A percentile compares a stretch with the other conserved stretches of the same genome.
Conservation (phyloP, 331 rosid species). For the Arachis monticola region DNA sequence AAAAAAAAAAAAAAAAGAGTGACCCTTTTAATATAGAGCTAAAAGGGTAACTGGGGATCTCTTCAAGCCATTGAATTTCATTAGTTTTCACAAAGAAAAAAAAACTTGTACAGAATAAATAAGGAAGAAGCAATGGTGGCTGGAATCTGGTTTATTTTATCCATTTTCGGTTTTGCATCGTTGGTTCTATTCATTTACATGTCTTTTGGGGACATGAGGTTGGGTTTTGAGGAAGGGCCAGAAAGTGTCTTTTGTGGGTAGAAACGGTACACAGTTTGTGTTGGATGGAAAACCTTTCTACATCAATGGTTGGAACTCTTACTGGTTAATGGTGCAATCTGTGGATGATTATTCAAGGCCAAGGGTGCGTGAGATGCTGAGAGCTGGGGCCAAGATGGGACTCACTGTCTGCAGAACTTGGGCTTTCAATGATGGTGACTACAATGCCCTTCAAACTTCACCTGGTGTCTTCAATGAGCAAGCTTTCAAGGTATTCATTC, state of each 20-base stretch:
- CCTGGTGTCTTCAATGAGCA: slow-evolving; percentile 88
- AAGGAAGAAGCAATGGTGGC: slow-evolving; percentile 60
- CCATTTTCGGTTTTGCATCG: slow-evolving; percentile 76
- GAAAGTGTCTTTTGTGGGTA: slow-evolving; percentile 69
- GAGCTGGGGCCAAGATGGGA: slow-evolving; percentile 84
- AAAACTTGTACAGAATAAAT: not conserved
- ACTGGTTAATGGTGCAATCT: slow-evolving; percentile 93
- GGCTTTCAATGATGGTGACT: slow-evolving; percentile 94
- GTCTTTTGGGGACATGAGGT: slow-evolving; percentile 71
- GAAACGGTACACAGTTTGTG: slow-evolving; percentile 78
- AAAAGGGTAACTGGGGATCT: slow-evolving; percentile 48
- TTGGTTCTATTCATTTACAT: slow-evolving; percentile 71
- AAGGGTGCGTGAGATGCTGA: slow-evolving; percentile 69
- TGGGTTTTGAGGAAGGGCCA: slow-evolving; percentile 44
- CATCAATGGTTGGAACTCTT: slow-evolving; percentile 97
- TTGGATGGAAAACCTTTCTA: slow-evolving; percentile 79
- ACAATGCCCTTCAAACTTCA: slow-evolving; percentile 91
- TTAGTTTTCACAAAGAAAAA: slow-evolving; percentile 10
- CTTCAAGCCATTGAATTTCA: slow-evolving; percentile 42
- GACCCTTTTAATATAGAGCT: slow-evolving; percentile 41
- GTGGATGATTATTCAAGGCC: slow-evolving; percentile 67
- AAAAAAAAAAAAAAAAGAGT: not conserved
- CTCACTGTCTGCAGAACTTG: slow-evolving; percentile 97
- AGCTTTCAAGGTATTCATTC: slow-evolving; percentile 71
- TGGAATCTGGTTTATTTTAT: slow-evolving; percentile 76